A percentile compares a stretch with the other conserved stretches of the same genome.
These are phyloP conservation scores for Potentilla sterilis DNA, from an alignment of 306 rosid species.

Conservation along the genomic window DNA sequence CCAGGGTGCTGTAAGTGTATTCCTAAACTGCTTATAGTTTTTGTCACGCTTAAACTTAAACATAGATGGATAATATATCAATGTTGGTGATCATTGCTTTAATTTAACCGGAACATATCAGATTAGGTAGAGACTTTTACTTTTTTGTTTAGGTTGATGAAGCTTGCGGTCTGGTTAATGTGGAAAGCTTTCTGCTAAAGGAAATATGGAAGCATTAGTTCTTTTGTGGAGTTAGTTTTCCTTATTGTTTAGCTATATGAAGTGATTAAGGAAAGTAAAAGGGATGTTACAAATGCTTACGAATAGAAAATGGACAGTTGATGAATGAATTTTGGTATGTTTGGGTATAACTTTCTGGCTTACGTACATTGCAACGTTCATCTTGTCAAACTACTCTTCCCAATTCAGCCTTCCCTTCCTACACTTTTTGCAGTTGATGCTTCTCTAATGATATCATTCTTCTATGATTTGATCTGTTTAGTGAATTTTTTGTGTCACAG, in stretches of 20 bases:
- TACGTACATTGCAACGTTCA: too few relatives aligned
- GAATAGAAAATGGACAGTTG: too few relatives aligned
- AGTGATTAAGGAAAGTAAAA: too few relatives aligned
- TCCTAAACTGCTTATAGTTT: conserved; percentile 4
- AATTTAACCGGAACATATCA: background rate
- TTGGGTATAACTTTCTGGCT: too few relatives aligned
- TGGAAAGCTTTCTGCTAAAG: background rate
- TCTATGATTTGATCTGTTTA: too few relatives aligned
- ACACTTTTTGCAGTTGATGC: too few relatives aligned
- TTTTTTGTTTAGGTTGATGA: background rate
- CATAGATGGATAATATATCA: background rate
- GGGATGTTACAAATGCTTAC: too few relatives aligned
- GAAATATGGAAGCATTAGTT: background rate
- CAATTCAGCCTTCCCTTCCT: too few relatives aligned
- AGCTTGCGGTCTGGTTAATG: background rate
- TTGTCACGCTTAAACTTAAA: background rate
- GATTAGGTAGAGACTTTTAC: background rate
- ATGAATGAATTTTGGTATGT: too few relatives aligned
- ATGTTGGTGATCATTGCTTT: background rate
- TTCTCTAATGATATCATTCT: too few relatives aligned
- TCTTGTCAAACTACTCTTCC: too few relatives aligned
- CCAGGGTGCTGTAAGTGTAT: conserved; percentile 75
- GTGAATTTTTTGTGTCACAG: background rate
- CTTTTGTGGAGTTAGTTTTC: background rate
- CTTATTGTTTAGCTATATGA: background rate